A percentile compares a stretch with the other conserved stretches of the same genome.
Evolutionary conservation across 2,329 filamentous ascomycete species (phyloP).

Genomic region (Ceratocystis ficicola): DNA sequence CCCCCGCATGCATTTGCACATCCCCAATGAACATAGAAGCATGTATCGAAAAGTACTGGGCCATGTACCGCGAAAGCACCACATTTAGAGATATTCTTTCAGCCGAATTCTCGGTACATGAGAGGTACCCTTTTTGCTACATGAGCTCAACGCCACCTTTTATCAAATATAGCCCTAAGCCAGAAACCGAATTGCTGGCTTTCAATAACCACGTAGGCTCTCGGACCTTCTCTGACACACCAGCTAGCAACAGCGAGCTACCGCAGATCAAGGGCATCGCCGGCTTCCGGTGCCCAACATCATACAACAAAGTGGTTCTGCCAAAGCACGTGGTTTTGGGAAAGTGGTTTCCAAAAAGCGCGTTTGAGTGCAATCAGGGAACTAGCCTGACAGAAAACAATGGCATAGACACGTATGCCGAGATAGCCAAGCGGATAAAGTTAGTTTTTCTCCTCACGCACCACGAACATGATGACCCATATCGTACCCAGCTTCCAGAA

Average conservation of each 20-base stretch:
- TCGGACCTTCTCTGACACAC: no score
- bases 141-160: not conserved
- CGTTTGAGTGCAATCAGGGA: not conserved
- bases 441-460: not conserved
- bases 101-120: not conserved
- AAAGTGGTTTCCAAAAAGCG: not conserved
- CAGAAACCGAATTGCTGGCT: not conserved
- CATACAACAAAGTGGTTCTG: not conserved
- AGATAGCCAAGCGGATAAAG: not conserved
- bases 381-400: not conserved
- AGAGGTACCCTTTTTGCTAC: not conserved
- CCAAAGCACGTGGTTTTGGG: not conserved
- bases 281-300: not conserved
- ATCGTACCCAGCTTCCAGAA: not conserved
- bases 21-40: not conserved
- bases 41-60: not conserved
- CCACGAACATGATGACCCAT: not conserved
- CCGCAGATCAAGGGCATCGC: not conserved
- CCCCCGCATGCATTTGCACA: not conserved
- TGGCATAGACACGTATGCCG: not conserved
- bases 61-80: not conserved
- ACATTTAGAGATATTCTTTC: not conserved
- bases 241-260: not conserved
- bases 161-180: not conserved
- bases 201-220: not conserved